These are phyloP conservation scores for Mycena metata DNA, from an alignment of 768 basidiomycete genomes.

Conservation along the genomic window DNA sequence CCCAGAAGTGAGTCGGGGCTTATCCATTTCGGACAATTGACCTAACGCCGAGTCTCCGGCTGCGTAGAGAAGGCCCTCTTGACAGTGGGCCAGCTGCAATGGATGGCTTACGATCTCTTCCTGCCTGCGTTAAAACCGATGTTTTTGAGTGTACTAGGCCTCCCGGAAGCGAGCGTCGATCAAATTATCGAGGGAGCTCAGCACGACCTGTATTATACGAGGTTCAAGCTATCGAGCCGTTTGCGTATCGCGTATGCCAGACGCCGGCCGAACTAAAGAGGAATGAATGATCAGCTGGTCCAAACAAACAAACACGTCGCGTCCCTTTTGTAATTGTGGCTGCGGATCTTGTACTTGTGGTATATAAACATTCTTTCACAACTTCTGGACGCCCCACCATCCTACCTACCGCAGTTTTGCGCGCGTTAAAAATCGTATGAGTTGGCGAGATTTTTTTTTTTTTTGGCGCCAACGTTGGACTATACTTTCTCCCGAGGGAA, in stretches of 20 bases:
- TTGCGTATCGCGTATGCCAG: conserved; percentile 72
- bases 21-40: conserved; percentile 15
- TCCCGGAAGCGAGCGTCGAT: conserved; percentile 67
- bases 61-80: conserved; percentile 67
- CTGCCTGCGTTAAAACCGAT: conserved; percentile 74
- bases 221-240: conserved; percentile 62
- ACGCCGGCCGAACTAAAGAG: not conserved
- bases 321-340: too few species aligned
- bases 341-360: too few species aligned
- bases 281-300: too few species aligned
- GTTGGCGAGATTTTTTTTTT: too few species aligned
- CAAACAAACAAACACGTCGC: too few species aligned
- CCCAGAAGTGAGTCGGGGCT: conserved; percentile 61
- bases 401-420: too few species aligned
- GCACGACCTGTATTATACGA: conserved; percentile 73
- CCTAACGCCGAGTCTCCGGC: conserved; percentile 6
- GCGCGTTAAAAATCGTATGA: too few species aligned
- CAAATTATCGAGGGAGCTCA: conserved; percentile 74
- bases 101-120: conserved; percentile 80
- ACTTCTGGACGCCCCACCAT: too few species aligned
- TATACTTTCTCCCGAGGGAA: too few species aligned
- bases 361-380: too few species aligned
- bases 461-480: too few species aligned
- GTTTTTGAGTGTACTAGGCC: conserved; percentile 65
- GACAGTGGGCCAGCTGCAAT: conserved; percentile 77